These are phyloP conservation scores for Deakozyma indianensis DNA, from an alignment of 805 yeast genomes.

Conservation along the genomic window DNA sequence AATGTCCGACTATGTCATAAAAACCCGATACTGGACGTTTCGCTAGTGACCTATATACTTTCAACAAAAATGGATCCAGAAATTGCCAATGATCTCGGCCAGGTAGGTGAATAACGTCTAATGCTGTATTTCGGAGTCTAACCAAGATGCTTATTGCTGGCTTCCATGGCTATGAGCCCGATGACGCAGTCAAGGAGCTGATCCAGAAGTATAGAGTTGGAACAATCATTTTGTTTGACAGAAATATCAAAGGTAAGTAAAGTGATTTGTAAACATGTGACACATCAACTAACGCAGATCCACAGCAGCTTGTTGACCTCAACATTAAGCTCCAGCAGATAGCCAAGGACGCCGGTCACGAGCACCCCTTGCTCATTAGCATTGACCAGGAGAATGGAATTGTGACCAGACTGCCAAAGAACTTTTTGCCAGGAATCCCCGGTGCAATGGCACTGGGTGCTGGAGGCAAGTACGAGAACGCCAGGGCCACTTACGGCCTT, in stretches of 20 bases:
- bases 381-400: slow-evolving; percentile 50
- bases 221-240: slow-evolving; percentile 33
- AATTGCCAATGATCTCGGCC: neutral
- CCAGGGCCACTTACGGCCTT: slow-evolving; percentile 34
- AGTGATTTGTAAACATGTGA: too few relatives aligned
- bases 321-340: slow-evolving; percentile 36
- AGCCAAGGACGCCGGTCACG: slow-evolving; percentile 33
- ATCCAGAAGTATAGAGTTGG: slow-evolving; percentile 35
- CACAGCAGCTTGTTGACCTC: slow-evolving; percentile 31
- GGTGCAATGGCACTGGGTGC: slow-evolving; percentile 52
- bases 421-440: slow-evolving; percentile 31
- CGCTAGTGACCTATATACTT: too few relatives aligned
- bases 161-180: slow-evolving; percentile 38
- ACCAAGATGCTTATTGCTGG: slow-evolving; percentile 37
- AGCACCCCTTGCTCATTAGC: slow-evolving; percentile 38
- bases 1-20: too few relatives aligned
- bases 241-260: slow-evolving; percentile 20
- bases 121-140: neutral
- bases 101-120: neutral
- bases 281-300: slow-evolving; percentile 30
- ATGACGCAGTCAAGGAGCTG: slow-evolving; percentile 34
- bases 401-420: slow-evolving; percentile 22
- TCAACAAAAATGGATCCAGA: neutral
- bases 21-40: too few relatives aligned
- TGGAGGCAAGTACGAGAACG: slow-evolving; percentile 31